These are phyloP conservation scores for Tremella fuciformis DNA, from an alignment of 768 basidiomycete species.

Conservation along the genomic window DNA sequence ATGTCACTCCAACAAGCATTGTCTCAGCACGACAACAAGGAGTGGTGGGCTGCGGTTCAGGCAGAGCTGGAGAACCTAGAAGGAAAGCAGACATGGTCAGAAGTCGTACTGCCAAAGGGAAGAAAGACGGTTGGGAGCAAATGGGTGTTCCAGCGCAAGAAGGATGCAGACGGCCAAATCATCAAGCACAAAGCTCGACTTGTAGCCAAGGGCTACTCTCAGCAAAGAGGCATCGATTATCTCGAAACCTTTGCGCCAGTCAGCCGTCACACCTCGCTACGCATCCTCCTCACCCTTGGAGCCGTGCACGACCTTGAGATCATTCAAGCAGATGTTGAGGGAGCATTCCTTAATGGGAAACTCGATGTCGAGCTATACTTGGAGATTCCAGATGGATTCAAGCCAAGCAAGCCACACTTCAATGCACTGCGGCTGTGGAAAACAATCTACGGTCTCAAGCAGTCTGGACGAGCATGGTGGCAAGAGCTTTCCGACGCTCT, in stretches of 20 bases:
- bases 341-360: conserved; percentile 9
- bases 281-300: conserved; percentile 22
- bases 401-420: background rate
- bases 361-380: conserved; percentile 46
- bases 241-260: conserved; percentile 54
- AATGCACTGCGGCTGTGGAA: conserved; percentile 7
- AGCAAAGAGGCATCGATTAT: conserved; percentile 56
- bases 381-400: conserved; percentile 17
- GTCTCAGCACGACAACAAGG: background rate
- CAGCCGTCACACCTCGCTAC: conserved; percentile 17
- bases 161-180: conserved; percentile 38
- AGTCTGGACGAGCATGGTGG: conserved; percentile 30
- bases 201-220: conserved; percentile 56
- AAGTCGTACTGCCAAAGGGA: conserved; percentile 36
- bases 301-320: conserved; percentile 22
- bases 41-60: conserved; percentile 42
- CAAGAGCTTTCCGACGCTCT: conserved; percentile 16
- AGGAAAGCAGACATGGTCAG: conserved; percentile 46
- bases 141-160: conserved; percentile 53
- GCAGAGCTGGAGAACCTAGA: conserved; percentile 35
- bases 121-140: conserved; percentile 45
- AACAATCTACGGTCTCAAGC: conserved; percentile 28
- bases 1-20: conserved; percentile 3
- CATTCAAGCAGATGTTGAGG: conserved; percentile 29
- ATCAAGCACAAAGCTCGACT: too few relatives aligned